Percentiles rank a stretch among this genome's conserved stretches.
Conservation (phyloP, 2,329 filamentous ascomycete species). For the Volutella citrinella region DNA sequence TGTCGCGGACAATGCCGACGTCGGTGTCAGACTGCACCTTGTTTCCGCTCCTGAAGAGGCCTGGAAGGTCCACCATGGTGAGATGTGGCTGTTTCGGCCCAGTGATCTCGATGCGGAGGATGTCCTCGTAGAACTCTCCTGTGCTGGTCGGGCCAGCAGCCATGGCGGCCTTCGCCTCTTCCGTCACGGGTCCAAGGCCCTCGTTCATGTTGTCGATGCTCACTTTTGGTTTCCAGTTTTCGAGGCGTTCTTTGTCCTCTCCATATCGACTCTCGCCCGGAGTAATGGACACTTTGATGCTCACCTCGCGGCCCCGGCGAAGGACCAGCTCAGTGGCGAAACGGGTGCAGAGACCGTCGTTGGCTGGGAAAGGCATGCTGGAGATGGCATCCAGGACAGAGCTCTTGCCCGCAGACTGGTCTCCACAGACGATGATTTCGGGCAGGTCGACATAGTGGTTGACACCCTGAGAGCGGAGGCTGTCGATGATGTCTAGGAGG, state of each 20-base stretch:
- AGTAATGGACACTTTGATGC: conserved; percentile 29
- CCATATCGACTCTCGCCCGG: conserved; percentile 21
- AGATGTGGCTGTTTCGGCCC: conserved; percentile 31
- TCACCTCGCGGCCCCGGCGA: conserved; percentile 29
- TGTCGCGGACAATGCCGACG: conserved; percentile 29
- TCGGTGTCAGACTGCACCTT: conserved; percentile 32
- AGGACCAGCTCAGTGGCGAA: conserved; percentile 61
- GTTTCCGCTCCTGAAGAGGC: conserved; percentile 37
- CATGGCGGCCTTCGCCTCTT: conserved; percentile 45
- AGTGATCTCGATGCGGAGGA: conserved; percentile 22
- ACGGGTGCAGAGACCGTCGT: conserved; percentile 55
- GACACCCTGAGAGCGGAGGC: conserved; percentile 33
- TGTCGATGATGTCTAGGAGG: conserved; percentile 35
- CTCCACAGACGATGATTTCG: conserved; percentile 52
- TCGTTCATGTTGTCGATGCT: conserved; percentile 17
- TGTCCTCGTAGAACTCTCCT: conserved; percentile 15
- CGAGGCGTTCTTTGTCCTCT: conserved; percentile 3
- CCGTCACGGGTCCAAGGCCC: conserved; percentile 27
- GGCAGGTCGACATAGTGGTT: conserved; percentile 37
- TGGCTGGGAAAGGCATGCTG: conserved; percentile 55
- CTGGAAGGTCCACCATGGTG: conserved; percentile 47
- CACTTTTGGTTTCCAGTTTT: conserved; percentile 16
- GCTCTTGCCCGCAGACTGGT: conserved; percentile 61
- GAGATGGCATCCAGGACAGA: conserved; percentile 63
- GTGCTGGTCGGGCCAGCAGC: conserved; percentile 18